phyloP scores from a whole-genome alignment of 306 rosid species.

The Geum urbanum region DNA sequence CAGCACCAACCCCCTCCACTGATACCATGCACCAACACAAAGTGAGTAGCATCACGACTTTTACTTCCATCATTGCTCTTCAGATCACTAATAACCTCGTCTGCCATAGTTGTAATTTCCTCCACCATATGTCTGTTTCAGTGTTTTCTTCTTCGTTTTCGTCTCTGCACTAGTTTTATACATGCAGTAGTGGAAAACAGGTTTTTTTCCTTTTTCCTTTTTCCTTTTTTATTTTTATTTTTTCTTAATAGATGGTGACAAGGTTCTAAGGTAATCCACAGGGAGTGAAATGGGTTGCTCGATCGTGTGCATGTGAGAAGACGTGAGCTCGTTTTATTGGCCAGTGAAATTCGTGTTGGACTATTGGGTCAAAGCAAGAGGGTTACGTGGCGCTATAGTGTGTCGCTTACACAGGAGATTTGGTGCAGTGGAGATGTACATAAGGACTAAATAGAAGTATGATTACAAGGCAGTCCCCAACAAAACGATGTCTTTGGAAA shows the following conservation, averaged over 20 bases:
- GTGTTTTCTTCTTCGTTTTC: not conserved
- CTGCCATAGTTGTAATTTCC: constrained; percentile 27
- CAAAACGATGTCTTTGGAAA: constrained; percentile 19
- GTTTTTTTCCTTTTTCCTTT: too few relatives aligned
- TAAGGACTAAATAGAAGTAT: not conserved
- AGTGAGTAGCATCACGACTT: constrained; percentile 37
- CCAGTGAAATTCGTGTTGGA: not conserved
- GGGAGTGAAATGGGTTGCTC: not conserved
- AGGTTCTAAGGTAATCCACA: not conserved
- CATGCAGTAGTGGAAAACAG: not conserved
- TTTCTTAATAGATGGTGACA: not conserved
- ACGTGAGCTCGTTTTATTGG: not conserved
- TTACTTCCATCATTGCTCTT: not conserved
- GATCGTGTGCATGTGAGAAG: not conserved
- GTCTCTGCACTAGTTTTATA: constrained; percentile 17
- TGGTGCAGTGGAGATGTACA: not conserved
- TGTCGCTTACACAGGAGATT: not conserved
- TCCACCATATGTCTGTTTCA: constrained; percentile 11
- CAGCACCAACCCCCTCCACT: constrained; percentile 92
- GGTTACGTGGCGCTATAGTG: constrained; percentile 19
- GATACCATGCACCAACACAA: constrained; percentile 85
- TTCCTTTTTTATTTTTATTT: too few relatives aligned
- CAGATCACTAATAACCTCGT: constrained; percentile 9
- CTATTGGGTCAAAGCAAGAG: not conserved
- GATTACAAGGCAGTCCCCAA: not conserved